Evolutionary conservation across 805 yeast species (phyloP).

Genomic region (Candida rishiriensis): DNA sequence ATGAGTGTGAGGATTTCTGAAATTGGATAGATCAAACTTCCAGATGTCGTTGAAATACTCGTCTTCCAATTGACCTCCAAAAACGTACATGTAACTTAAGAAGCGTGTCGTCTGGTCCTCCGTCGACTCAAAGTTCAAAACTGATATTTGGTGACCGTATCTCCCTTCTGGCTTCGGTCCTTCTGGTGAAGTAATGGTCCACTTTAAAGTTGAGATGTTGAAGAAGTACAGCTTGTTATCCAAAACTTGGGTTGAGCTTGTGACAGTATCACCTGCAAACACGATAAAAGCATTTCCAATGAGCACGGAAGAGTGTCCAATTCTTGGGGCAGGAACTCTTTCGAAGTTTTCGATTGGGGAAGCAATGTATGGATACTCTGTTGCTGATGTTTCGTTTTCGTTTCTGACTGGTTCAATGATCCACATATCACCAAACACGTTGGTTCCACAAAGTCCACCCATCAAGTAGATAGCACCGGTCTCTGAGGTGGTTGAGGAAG

Average conservation of each 20-base stretch:
- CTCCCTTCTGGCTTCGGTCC: slow-evolving; percentile 85
- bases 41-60: slow-evolving; percentile 77
- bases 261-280: slow-evolving; percentile 94
- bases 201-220: slow-evolving; percentile 68
- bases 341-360: slow-evolving; percentile 65
- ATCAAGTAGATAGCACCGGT: slow-evolving; percentile 79
- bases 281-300: slow-evolving; percentile 94
- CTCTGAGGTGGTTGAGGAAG: slow-evolving; percentile 70
- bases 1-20: slow-evolving; percentile 74
- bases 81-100: slow-evolving; percentile 62
- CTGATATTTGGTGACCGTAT: slow-evolving; percentile 88
- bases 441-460: slow-evolving; percentile 93
- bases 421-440: slow-evolving; percentile 97
- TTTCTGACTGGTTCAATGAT: slow-evolving; percentile 50
- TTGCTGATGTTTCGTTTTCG: slow-evolving; percentile 6
- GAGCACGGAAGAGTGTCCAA: slow-evolving; percentile 88
- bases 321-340: slow-evolving; percentile 90
- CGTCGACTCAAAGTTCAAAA: slow-evolving; percentile 56
- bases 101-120: slow-evolving; percentile 29
- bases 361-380: slow-evolving; percentile 34
- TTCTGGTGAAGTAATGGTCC: slow-evolving; percentile 73
- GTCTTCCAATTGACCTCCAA: slow-evolving; percentile 92
- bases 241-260: slow-evolving; percentile 68
- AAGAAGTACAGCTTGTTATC: slow-evolving; percentile 89
- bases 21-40: slow-evolving; percentile 80